Conservation (phyloP, 352 stramenopile genomes). For the Phytophthora boehmeriae region DNA sequence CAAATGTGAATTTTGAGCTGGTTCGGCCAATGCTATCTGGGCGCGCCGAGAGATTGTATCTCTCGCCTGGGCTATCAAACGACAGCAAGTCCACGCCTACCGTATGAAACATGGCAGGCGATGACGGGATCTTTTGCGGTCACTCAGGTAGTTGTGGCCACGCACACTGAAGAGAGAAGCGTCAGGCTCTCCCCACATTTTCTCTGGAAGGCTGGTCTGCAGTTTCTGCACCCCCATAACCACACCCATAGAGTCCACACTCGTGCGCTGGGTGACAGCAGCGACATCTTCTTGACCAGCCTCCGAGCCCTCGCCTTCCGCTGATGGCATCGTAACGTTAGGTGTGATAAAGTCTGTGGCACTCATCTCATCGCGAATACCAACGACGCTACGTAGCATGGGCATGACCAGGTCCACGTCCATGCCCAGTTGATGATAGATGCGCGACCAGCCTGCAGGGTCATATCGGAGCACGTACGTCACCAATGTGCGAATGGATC, state of each 20-base stretch:
- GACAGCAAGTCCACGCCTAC: conserved; percentile 84
- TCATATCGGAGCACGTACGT: conserved; percentile 88
- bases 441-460: conserved; percentile 74
- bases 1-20: conserved; percentile 85
- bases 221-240: conserved; percentile 72
- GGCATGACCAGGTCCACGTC: conserved; percentile 86
- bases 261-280: conserved; percentile 37
- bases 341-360: conserved; percentile 84
- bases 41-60: conserved; percentile 80
- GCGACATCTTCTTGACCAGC: conserved; percentile 16
- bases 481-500: conserved; percentile 80
- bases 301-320: conserved; percentile 17
- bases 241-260: conserved; percentile 64
- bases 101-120: conserved; percentile 73
- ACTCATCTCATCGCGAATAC: conserved; percentile 88
- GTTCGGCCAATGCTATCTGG: conserved; percentile 76
- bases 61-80: conserved; percentile 71
- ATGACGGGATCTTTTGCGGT: conserved; percentile 90
- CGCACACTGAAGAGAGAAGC: conserved; percentile 84
- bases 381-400: conserved; percentile 84
- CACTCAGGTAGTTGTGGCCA: conserved; percentile 87
- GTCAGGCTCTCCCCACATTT: conserved; percentile 88
- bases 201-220: conserved; percentile 74
- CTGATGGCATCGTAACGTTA: conserved; percentile 69
- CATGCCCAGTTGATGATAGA: conserved; percentile 91